Evolutionary conservation across 1,139 yeast species (phyloP).

Genomic region (Nadsonia starkeyi-henricii): DNA sequence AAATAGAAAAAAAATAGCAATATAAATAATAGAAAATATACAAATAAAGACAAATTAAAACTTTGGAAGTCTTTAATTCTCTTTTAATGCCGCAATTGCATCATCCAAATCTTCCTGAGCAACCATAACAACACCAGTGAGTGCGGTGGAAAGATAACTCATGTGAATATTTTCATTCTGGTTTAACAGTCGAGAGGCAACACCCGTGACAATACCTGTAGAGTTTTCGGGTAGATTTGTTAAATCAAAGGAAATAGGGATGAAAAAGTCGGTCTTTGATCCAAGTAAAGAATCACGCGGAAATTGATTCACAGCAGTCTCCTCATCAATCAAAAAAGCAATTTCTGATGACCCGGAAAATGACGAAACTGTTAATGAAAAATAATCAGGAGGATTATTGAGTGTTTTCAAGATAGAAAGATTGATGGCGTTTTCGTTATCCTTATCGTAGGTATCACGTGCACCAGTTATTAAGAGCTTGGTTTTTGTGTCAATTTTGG

Average conservation of each 20-base stretch:
- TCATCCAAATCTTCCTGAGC: constrained; percentile 35
- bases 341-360: constrained; percentile 36
- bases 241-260: constrained; percentile 46
- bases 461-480: constrained; percentile 49
- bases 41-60: background rate
- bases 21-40: background rate
- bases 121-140: constrained; percentile 45
- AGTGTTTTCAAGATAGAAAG: constrained; percentile 17
- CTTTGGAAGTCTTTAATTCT: background rate
- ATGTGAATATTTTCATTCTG: constrained; percentile 26
- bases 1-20: background rate
- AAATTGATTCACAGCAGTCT: constrained; percentile 20
- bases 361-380: constrained; percentile 40
- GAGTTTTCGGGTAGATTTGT: constrained; percentile 43
- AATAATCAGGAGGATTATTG: constrained; percentile 33
- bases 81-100: background rate
- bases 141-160: constrained; percentile 46
- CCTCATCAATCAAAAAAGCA: constrained; percentile 34
- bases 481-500: constrained; percentile 29
- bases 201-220: constrained; percentile 57
- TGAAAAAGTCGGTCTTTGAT: constrained; percentile 41
- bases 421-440: constrained; percentile 13
- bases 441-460: constrained; percentile 27
- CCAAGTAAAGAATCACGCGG: constrained; percentile 35
- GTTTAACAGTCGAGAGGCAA: constrained; percentile 37